Evolutionary conservation across 2,329 filamentous ascomycete species (phyloP).

Genomic region (Fusarium caatingaense): DNA sequence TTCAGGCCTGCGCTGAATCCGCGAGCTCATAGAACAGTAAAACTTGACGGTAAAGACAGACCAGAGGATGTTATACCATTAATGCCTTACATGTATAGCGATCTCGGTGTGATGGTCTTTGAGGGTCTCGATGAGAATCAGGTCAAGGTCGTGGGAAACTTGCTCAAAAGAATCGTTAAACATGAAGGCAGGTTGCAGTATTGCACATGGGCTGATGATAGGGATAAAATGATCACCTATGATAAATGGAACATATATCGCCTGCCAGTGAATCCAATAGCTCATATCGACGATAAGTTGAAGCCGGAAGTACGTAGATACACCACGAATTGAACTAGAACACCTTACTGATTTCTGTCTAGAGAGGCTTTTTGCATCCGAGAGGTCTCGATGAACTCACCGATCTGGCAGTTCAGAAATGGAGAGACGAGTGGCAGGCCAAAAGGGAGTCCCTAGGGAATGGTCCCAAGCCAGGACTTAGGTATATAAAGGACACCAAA

Average conservation of each 20-base stretch:
- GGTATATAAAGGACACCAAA: not conserved
- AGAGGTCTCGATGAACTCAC: constrained; percentile 6
- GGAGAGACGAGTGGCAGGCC: not conserved
- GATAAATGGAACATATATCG: constrained; percentile 26
- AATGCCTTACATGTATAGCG: constrained; percentile 45
- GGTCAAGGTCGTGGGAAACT: constrained; percentile 35
- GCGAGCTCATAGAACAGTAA: constrained; percentile 4
- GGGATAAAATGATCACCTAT: not conserved
- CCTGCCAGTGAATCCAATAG: constrained; percentile 19
- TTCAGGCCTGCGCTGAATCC: constrained; percentile 40
- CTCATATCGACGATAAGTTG: not conserved
- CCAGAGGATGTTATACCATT: not conserved
- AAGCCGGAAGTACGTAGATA: constrained; percentile 15
- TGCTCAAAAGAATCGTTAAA: constrained; percentile 33
- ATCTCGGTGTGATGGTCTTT: constrained; percentile 50
- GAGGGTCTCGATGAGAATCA: constrained; percentile 43
- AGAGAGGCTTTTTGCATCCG: not conserved
- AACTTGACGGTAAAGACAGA: not conserved
- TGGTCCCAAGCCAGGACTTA: not conserved
- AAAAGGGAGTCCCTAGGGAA: not conserved
- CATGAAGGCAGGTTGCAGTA: constrained; percentile 5
- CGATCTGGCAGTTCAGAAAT: not conserved
- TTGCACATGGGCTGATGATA: not conserved
- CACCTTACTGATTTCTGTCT: not conserved
- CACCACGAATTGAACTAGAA: not conserved